A percentile compares a stretch with the other conserved stretches of the same genome.
Conservation (phyloP, 768 basidiomycete species). For the Wakefieldia striispora region DNA sequence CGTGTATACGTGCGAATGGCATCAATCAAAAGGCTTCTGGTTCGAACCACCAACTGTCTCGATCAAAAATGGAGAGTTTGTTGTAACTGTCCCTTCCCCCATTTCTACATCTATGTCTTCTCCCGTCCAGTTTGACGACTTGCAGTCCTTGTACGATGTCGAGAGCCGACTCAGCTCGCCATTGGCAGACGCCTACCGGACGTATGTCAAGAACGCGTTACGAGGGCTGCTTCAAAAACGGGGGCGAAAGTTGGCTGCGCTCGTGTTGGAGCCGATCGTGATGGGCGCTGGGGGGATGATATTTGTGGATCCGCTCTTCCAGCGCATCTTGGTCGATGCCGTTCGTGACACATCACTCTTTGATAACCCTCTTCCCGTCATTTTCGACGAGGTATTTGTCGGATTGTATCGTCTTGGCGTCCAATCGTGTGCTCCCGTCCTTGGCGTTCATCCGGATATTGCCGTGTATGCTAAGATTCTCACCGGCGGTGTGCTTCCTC, state of each 20-base stretch:
- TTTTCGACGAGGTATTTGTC: conserved; percentile 95
- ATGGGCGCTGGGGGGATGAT: conserved; percentile 98
- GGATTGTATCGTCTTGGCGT: conserved; percentile 88
- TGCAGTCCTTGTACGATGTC: conserved; percentile 71
- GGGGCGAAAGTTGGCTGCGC: conserved; percentile 55
- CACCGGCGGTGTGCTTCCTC: conserved; percentile 88
- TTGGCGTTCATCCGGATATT: conserved; percentile 81
- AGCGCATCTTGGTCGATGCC: conserved; percentile 79
- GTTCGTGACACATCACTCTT: conserved; percentile 52
- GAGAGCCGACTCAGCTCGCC: conserved; percentile 52
- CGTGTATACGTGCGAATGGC: conserved; percentile 96
- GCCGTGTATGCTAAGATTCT: conserved; percentile 91
- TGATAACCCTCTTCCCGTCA: conserved; percentile 69
- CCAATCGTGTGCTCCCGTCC: conserved; percentile 57
- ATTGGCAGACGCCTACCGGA: conserved; percentile 63
- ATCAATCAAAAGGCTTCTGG: conserved; percentile 89
- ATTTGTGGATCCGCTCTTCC: conserved; percentile 96
- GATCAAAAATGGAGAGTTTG: conserved; percentile 56
- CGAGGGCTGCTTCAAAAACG: conserved; percentile 41
- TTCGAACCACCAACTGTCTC: conserved; percentile 83
- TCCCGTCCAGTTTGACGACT: conserved; percentile 36
- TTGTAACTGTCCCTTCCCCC: conserved; percentile 53
- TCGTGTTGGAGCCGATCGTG: conserved; percentile 88
- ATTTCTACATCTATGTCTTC: conserved; percentile 33
- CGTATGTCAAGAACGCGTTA: conserved; percentile 54